Evolutionary conservation across 1,284 basidiomycete species (phyloP), one percentile per base, ranked within the genome.

Genomic region (Apiotrichum gamsii): DNA sequence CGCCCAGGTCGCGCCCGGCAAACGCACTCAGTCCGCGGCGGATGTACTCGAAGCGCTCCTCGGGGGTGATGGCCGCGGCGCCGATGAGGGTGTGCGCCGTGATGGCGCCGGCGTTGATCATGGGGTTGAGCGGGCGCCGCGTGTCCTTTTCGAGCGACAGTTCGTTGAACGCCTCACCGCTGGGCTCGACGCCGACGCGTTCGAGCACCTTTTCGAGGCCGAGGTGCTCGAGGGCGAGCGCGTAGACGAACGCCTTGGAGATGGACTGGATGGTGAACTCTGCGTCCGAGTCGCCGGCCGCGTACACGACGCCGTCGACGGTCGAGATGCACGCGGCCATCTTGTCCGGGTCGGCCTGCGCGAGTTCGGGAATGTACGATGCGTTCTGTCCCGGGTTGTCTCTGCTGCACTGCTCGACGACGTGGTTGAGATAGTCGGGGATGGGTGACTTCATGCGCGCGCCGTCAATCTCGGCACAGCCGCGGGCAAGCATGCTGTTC

Each of bases 1-100:
- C 28, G 4, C 8, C 8, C 21, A 54, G 52, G 33, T 51, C 46
- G 39, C 49, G 49, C 8, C 52, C 52, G 0, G 52, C 52, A 36
- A 48, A 54, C 1, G 35, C 41, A 8, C 15, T 19, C 19, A 54
- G 46, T 10, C 49, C 52, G 18, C 34, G 20, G 33, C 43, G 52
- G 43, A 54, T 49, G 6, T 9, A 19, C 24, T 54, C 49, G 33
- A 49, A 45, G 19, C 52, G 45, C 33, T 48, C 39, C 8, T 39
- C 39, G 21, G 31, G 19, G 2, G 28, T n/a, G 8, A 32, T 21
- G 19, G 34, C 43, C 6, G 13, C 8, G 3, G 32, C 25, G 11
- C 39, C 39, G 18, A 43, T 30, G 18, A 43, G 42, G 10, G 33
- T 18, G 42, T 43, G 42, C 14, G 42, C 34, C 33, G 42, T 43